A percentile compares a stretch with the other conserved stretches of the same genome.
phyloP scores from a whole-genome alignment of 2,329 filamentous ascomycete genomes.

The Colletotrichum ledebouriae region DNA sequence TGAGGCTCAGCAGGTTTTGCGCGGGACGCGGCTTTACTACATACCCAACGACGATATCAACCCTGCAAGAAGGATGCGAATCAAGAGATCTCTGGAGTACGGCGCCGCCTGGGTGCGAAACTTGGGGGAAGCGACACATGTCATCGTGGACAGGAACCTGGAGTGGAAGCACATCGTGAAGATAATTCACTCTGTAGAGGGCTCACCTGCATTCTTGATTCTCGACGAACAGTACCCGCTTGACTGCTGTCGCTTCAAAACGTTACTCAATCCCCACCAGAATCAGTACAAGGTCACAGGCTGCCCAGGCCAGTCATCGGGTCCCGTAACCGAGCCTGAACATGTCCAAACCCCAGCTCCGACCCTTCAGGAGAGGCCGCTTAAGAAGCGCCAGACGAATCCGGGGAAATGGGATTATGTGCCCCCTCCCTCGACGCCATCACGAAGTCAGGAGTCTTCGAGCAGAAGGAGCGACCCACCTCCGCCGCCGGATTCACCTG shows the following conservation, averaged over 20 bases:
- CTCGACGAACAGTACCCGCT: conserved; percentile 78
- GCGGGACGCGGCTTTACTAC: conserved; percentile 77
- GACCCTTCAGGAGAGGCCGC: conserved; percentile 50
- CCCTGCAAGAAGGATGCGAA: conserved; percentile 75
- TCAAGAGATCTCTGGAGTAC: conserved; percentile 79
- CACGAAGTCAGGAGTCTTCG: conserved; percentile 52
- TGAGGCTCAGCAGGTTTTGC: conserved; percentile 70
- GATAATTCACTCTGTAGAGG: conserved; percentile 60
- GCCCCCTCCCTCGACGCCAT: conserved; percentile 54
- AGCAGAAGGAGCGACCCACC: conserved; percentile 39
- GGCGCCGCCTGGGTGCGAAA: conserved; percentile 79
- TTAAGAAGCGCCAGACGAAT: conserved; percentile 62
- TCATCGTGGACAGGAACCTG: conserved; percentile 81
- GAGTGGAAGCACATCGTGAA: conserved; percentile 73
- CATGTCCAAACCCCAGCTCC: conserved; percentile 26
- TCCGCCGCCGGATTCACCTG: not conserved
- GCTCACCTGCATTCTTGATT: conserved; percentile 57
- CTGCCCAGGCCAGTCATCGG: conserved; percentile 50
- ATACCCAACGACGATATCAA: conserved; percentile 84
- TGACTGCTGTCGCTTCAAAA: conserved; percentile 73
- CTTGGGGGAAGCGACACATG: conserved; percentile 76
- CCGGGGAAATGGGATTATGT: conserved; percentile 55
- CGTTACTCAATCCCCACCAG: conserved; percentile 70
- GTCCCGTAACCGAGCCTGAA: conserved; percentile 35
- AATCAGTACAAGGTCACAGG: conserved; percentile 71